Evolutionary conservation across 1,284 basidiomycete species (phyloP).

Genomic region (Cryptococcus neoformans): DNA sequence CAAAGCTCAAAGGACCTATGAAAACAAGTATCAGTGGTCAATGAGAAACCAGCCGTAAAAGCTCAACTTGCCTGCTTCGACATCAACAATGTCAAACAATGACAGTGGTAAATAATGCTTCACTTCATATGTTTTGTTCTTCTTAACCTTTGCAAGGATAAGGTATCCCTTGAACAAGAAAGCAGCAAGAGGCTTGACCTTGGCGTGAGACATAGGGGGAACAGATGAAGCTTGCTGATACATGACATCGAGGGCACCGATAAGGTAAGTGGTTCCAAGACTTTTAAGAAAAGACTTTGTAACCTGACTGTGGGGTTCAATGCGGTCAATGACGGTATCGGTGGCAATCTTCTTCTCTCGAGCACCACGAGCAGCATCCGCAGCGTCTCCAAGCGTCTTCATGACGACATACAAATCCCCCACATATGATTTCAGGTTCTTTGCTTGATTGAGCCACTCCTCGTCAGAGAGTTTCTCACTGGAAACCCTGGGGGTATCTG

Average conservation of each 20-base stretch:
- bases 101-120: conserved; percentile 78
- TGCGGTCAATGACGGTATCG: conserved; percentile 65
- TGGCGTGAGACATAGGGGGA: conserved; percentile 51
- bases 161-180: conserved; percentile 85
- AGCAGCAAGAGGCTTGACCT: conserved; percentile 80
- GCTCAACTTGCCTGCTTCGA: conserved; percentile 59
- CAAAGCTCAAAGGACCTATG: conserved; percentile 69
- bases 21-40: conserved; percentile 10
- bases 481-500: conserved; percentile 27
- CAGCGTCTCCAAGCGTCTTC: conserved; percentile 60
- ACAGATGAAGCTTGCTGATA: conserved; percentile 55
- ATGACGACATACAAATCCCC: conserved; percentile 50
- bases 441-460: conserved; percentile 19
- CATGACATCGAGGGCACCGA: conserved; percentile 78
- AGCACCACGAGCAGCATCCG: conserved; percentile 55
- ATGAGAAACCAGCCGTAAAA: background rate
- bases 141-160: conserved; percentile 77
- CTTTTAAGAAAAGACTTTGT: conserved; percentile 59
- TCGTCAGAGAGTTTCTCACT: conserved; percentile 12
- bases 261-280: conserved; percentile 69
- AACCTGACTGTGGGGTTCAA: conserved; percentile 50
- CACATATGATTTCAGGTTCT: conserved; percentile 29
- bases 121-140: conserved; percentile 75
- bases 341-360: conserved; percentile 67
- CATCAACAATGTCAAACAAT: conserved; percentile 67